phyloP scores from a whole-genome alignment of 2,329 filamentous ascomycete species.

The Arthroderma uncinatum region DNA sequence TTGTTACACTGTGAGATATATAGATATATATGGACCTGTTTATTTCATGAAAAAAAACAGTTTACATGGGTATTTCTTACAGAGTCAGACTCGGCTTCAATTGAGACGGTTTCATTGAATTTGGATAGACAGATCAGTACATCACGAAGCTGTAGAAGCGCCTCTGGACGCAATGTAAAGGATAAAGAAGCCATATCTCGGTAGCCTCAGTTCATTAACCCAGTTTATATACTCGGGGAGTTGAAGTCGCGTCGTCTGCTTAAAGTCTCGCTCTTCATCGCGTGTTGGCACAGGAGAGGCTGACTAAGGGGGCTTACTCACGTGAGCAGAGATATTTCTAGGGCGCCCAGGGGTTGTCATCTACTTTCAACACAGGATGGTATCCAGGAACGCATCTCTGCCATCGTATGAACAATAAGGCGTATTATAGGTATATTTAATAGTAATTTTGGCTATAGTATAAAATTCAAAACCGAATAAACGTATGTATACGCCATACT shows the following conservation, averaged over 20 bases:
- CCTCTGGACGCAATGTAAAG: conserved; percentile 48
- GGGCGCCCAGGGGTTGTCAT: too few species aligned
- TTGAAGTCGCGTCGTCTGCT: neutral
- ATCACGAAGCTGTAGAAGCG: conserved; percentile 48
- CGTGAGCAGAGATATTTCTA: too few species aligned
- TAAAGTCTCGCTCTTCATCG: neutral
- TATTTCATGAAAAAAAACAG: neutral
- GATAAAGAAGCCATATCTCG: conserved; percentile 22
- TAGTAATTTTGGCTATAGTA: neutral
- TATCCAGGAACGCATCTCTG: too few species aligned
- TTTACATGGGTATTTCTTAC: conserved; percentile 28
- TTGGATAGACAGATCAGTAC: conserved; percentile 49
- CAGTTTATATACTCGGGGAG: neutral
- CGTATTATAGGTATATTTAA: neutral
- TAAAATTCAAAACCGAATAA: neutral
- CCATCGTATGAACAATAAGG: too few species aligned
- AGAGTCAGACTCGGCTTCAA: conserved; percentile 49
- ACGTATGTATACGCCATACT: neutral
- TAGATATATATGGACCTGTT: neutral
- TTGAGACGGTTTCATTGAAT: conserved; percentile 51
- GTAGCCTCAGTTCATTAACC: neutral
- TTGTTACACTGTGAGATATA: neutral
- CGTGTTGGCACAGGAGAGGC: neutral
- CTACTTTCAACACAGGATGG: too few species aligned
- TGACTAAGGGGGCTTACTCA: neutral